Evolutionary conservation across 108 stramenopile genomes (phyloP).

Genomic region (Skeletonema grethae): DNA sequence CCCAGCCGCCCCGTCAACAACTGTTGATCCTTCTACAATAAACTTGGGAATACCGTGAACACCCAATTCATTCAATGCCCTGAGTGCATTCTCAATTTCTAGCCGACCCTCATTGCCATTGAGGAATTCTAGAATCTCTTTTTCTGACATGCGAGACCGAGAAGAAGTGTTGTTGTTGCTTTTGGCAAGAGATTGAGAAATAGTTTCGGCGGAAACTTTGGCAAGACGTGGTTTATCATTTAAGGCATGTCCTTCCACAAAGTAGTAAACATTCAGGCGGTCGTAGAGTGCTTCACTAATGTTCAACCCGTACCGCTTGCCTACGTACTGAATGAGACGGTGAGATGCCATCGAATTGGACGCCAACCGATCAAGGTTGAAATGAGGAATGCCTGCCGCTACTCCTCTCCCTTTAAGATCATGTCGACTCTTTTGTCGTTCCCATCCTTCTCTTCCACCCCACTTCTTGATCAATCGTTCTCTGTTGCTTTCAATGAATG

Average conservation of each 20-base stretch:
- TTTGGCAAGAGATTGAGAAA: slow-evolving; percentile 39
- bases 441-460: slow-evolving; percentile 81
- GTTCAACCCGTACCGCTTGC: slow-evolving; percentile 72
- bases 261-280: slow-evolving; percentile 81
- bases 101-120: slow-evolving; percentile 62
- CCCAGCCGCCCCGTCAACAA: slow-evolving; percentile 79
- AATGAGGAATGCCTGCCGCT: slow-evolving; percentile 83
- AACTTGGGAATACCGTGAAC: slow-evolving; percentile 87
- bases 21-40: slow-evolving; percentile 72
- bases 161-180: slow-evolving; percentile 6
- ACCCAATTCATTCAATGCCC: slow-evolving; percentile 57
- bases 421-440: slow-evolving; percentile 70
- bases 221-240: slow-evolving; percentile 69
- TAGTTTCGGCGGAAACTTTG: slow-evolving; percentile 44
- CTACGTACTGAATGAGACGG: slow-evolving; percentile 79
- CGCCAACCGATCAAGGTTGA: slow-evolving; percentile 83
- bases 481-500: slow-evolving; percentile 81
- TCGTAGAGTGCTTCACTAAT: slow-evolving; percentile 81
- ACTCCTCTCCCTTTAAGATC: slow-evolving; percentile 80
- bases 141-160: slow-evolving; percentile 29
- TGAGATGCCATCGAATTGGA: slow-evolving; percentile 87
- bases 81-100: slow-evolving; percentile 68
- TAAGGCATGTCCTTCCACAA: slow-evolving; percentile 66
- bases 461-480: slow-evolving; percentile 80
- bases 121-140: slow-evolving; percentile 67